A percentile compares a stretch with the other conserved stretches of the same genome.
Conservation (phyloP, 2,329 filamentous ascomycete species). For the Decorospora gaudefroyi region DNA sequence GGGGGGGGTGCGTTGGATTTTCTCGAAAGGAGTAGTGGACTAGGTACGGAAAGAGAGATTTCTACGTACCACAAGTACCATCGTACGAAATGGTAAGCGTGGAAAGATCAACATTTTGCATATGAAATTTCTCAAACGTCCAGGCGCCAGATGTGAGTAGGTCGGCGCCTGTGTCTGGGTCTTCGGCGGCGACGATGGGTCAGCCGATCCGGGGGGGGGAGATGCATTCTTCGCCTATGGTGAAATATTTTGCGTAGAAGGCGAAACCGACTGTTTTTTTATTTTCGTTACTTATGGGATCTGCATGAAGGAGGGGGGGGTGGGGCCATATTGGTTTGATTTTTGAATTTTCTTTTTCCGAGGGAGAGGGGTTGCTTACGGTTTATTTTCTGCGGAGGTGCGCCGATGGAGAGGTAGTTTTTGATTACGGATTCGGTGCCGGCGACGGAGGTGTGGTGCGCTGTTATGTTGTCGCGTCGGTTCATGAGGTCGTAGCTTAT, state of each 20-base stretch:
- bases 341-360: too few species aligned
- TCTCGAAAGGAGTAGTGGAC: too few species aligned
- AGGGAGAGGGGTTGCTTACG: slow-evolving; percentile 16
- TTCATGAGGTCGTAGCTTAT: slow-evolving; percentile 78
- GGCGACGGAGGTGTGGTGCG: slow-evolving; percentile 67
- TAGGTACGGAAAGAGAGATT: too few species aligned
- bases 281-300: too few species aligned
- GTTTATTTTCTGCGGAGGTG: slow-evolving; percentile 61
- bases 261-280: slow-evolving; percentile 67
- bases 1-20: too few species aligned
- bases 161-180: slow-evolving; percentile 63
- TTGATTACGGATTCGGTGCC: slow-evolving; percentile 61
- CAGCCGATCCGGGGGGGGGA: slow-evolving; percentile 61
- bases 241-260: slow-evolving; percentile 72
- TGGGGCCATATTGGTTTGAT: too few species aligned
- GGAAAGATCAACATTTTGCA: slow-evolving; percentile 26
- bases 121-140: slow-evolving; percentile 49
- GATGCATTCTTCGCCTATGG: slow-evolving; percentile 54
- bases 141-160: slow-evolving; percentile 62
- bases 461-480: slow-evolving; percentile 65
- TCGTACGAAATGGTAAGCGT: slow-evolving; percentile 26
- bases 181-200: slow-evolving; percentile 62
- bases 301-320: too few species aligned
- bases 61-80: slow-evolving; percentile 43
- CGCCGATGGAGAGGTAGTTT: slow-evolving; percentile 63